Evolutionary conservation across 352 stramenopile species (phyloP).

Genomic region (Aphanomyces invadans): DNA sequence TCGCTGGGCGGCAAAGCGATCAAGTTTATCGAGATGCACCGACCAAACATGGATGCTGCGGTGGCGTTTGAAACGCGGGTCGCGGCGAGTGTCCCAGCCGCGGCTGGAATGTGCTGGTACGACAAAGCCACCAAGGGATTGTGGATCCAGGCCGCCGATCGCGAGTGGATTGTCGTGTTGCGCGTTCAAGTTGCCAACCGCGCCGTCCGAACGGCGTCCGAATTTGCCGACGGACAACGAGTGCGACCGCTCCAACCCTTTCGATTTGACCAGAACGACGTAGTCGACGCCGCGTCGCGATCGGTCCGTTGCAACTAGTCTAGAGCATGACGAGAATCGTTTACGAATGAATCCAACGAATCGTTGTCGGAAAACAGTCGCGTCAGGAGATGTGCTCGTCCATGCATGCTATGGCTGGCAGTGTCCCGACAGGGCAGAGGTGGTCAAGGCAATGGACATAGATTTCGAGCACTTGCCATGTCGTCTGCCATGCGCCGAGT

Average conservation of each 20-base stretch:
- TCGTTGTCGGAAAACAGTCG: too few species aligned
- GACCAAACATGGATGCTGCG: constrained; percentile 32
- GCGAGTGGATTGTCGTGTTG: background rate
- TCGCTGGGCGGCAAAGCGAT: constrained; percentile 53
- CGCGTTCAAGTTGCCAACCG: background rate
- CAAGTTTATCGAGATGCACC: constrained; percentile 55
- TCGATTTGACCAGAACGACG: background rate
- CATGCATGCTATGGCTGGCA: too few species aligned
- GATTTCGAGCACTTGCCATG: too few species aligned
- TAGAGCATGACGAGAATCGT: too few species aligned
- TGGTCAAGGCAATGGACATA: too few species aligned
- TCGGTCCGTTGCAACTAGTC: too few species aligned
- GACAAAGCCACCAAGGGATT: background rate
- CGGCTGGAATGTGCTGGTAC: background rate
- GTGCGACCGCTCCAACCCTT: background rate
- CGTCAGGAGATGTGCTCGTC: too few species aligned
- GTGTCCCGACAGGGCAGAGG: too few species aligned
- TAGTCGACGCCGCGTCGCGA: too few species aligned
- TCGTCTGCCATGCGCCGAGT: too few species aligned
- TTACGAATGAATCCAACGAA: too few species aligned
- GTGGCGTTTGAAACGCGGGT: background rate
- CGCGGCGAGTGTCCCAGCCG: too few species aligned
- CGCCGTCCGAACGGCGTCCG: background rate
- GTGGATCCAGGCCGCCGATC: background rate
- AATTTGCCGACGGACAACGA: background rate